Evolutionary conservation across 257 asterid genomes (phyloP).

Genomic region (Voacanga thouarsii): DNA sequence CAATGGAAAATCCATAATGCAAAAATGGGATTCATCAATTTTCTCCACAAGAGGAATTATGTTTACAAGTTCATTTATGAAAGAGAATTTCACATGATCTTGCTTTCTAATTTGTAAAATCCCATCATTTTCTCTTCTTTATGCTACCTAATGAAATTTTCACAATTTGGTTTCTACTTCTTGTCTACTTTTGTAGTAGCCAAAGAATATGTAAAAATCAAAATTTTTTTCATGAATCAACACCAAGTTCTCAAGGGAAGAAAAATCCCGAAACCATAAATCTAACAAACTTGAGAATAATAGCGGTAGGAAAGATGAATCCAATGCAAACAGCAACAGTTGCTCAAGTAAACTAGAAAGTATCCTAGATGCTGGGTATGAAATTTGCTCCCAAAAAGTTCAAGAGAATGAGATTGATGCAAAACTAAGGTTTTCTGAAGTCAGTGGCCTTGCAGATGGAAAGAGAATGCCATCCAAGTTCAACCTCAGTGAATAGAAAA

Average conservation of each 20-base stretch:
- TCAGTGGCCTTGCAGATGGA: constrained; percentile 78
- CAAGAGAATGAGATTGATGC: constrained; percentile 57
- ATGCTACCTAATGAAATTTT: neutral
- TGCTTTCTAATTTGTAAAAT: neutral
- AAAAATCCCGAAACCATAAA: neutral
- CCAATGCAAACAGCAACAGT: constrained; percentile 96
- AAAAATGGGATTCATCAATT: neutral
- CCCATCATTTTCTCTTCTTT: neutral
- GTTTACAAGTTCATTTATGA: neutral
- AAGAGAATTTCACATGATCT: neutral
- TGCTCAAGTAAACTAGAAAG: constrained; percentile 98
- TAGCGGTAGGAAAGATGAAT: constrained; percentile 85
- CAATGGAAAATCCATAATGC: neutral
- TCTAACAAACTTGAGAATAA: constrained; percentile 63
- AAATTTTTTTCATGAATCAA: neutral
- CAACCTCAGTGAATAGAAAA: constrained; percentile 67
- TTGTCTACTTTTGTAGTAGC: neutral
- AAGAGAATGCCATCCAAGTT: constrained; percentile 91
- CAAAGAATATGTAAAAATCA: neutral
- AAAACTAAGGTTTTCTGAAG: constrained; percentile 68
- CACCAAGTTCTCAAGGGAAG: neutral
- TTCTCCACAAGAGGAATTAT: neutral
- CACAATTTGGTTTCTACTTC: neutral
- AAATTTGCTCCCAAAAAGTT: constrained; percentile 84
- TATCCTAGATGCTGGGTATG: constrained; percentile 99